These are phyloP conservation scores for Diaporthe velutina DNA, from an alignment of 2,329 filamentous ascomycete species.

Conservation along the genomic window DNA sequence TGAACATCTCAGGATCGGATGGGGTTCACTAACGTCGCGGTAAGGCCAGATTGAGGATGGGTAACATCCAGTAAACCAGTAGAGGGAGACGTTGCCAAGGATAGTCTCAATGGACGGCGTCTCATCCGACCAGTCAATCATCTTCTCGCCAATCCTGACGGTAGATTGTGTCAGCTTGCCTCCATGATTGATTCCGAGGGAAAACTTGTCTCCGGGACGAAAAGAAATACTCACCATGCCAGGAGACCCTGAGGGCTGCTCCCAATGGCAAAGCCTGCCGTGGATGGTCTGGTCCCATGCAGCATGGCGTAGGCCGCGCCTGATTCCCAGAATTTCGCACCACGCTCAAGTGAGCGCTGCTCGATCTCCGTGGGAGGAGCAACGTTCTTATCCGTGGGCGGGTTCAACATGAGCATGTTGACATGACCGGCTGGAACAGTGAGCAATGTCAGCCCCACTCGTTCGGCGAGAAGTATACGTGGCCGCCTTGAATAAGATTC, in stretches of 20 bases:
- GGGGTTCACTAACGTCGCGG: slow-evolving; percentile 45
- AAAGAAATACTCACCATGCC: slow-evolving; percentile 55
- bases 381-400: slow-evolving; percentile 37
- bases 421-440: not conserved
- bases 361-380: slow-evolving; percentile 48
- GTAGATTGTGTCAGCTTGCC: not conserved
- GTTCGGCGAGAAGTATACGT: not conserved
- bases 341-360: slow-evolving; percentile 51
- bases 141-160: slow-evolving; percentile 66
- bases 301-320: slow-evolving; percentile 64
- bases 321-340: slow-evolving; percentile 52
- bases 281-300: slow-evolving; percentile 67
- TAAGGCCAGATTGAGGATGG: slow-evolving; percentile 64
- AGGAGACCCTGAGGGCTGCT: slow-evolving; percentile 68
- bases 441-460: not conserved
- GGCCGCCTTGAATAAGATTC: too few relatives aligned
- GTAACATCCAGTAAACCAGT: slow-evolving; percentile 67
- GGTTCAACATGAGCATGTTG: slow-evolving; percentile 6
- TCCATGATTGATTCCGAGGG: too few relatives aligned
- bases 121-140: slow-evolving; percentile 64
- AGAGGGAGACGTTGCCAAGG: slow-evolving; percentile 63
- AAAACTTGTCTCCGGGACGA: not conserved
- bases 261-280: slow-evolving; percentile 66
- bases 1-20: not conserved
- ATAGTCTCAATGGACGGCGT: slow-evolving; percentile 55